Evolutionary conservation across 306 rosid genomes (phyloP).

Genomic region (Ceratonia siliqua): DNA sequence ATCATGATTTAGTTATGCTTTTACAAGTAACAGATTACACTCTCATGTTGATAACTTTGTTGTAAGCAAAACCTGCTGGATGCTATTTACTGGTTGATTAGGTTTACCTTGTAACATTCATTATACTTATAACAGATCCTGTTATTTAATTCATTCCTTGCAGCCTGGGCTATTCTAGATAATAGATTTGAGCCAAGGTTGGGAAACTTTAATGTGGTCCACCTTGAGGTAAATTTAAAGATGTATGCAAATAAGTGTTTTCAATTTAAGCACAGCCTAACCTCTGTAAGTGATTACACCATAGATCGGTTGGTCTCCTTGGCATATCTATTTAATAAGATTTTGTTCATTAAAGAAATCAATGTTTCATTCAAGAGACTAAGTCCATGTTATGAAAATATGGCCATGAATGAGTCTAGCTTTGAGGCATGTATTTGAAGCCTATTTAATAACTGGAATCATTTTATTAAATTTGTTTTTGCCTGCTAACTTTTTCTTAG

Average conservation of each 20-base stretch:
- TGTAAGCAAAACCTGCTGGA: slow-evolving; percentile 2
- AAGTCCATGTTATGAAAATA: not conserved
- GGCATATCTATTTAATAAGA: not conserved
- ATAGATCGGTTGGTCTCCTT: not conserved
- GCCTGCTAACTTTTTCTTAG: not conserved
- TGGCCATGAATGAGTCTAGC: not conserved
- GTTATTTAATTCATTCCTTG: not conserved
- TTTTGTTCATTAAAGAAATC: slow-evolving; percentile 8
- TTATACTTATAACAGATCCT: not conserved
- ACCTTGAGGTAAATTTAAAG: not conserved
- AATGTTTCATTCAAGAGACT: not conserved
- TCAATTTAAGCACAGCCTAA: not conserved
- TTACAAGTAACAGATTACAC: not conserved
- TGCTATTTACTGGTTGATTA: not conserved
- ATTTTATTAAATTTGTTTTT: not conserved
- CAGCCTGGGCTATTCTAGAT: not conserved
- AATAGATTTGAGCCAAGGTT: not conserved
- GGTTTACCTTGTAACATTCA: not conserved
- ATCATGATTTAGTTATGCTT: not conserved
- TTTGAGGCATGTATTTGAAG: slow-evolving; percentile 5
- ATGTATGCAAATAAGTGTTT: not conserved
- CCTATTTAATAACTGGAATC: not conserved
- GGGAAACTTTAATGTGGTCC: not conserved
- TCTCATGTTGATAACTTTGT: not conserved
- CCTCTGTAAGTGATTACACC: not conserved